A percentile compares a stretch with the other conserved stretches of the same genome.
Conservation (phyloP, 495 filamentous ascomycete genomes). For the Penicillium cinerascens region DNA sequence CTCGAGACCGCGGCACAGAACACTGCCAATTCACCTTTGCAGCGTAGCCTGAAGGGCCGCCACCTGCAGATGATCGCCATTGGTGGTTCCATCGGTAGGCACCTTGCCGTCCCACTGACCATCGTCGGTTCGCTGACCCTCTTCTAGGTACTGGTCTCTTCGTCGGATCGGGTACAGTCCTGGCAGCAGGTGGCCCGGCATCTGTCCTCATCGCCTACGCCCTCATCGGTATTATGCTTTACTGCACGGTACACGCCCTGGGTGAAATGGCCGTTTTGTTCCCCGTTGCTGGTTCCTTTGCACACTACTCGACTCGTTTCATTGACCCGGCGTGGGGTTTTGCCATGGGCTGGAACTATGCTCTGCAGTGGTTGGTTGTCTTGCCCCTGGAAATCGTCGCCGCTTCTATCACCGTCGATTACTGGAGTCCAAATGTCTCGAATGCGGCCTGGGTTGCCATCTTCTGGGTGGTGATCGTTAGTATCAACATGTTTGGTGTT, state of each 20-base stretch:
- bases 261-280: slow-evolving; percentile 91
- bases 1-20: slow-evolving; percentile 66
- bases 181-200: slow-evolving; percentile 78
- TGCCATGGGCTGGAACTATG: slow-evolving; percentile 99
- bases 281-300: slow-evolving; percentile 89
- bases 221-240: slow-evolving; percentile 86
- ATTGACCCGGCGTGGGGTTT: slow-evolving; percentile 96
- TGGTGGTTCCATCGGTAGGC: slow-evolving; percentile 84
- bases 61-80: slow-evolving; percentile 98
- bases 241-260: slow-evolving; percentile 85
- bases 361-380: slow-evolving; percentile 86
- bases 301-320: slow-evolving; percentile 88
- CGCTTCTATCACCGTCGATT: slow-evolving; percentile 82
- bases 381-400: slow-evolving; percentile 89
- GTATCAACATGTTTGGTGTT: slow-evolving; percentile 84
- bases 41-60: slow-evolving; percentile 72
- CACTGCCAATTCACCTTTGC: slow-evolving; percentile 73
- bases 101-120: neutral
- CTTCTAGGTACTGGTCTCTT: slow-evolving; percentile 79
- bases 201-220: slow-evolving; percentile 77
- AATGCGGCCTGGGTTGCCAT: slow-evolving; percentile 83
- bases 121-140: neutral
- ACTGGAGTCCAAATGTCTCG: slow-evolving; percentile 67
- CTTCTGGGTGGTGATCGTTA: slow-evolving; percentile 69
- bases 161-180: slow-evolving; percentile 77